Percentiles rank a stretch among this genome's conserved stretches.
phyloP scores from a whole-genome alignment of 2,329 filamentous ascomycete genomes.

The Tolypocladium cylindrosporum region DNA sequence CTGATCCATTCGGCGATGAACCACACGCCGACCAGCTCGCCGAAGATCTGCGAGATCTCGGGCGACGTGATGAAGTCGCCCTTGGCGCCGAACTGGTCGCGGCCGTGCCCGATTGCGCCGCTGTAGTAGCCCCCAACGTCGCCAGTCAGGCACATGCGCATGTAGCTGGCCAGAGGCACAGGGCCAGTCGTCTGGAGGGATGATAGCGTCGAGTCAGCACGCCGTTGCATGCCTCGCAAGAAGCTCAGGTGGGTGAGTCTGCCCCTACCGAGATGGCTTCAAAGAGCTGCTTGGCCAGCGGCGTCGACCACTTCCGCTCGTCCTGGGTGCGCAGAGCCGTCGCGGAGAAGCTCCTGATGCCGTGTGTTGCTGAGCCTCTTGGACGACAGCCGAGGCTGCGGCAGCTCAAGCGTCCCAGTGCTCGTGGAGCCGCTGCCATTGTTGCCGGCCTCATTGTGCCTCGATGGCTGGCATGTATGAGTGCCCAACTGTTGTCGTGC shows the following conservation, averaged over 20 bases:
- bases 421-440: not conserved
- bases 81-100: slow-evolving; percentile 83
- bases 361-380: not conserved
- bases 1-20: slow-evolving; percentile 94
- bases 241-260: not conserved
- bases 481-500: not conserved
- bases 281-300: slow-evolving; percentile 75
- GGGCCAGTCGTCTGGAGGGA: slow-evolving; percentile 63
- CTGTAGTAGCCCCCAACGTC: slow-evolving; percentile 93
- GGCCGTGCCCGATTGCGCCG: slow-evolving; percentile 52
- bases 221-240: not conserved
- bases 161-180: slow-evolving; percentile 84
- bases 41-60: slow-evolving; percentile 95
- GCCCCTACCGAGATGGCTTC: slow-evolving; percentile 69
- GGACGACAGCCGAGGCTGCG: not conserved
- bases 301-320: slow-evolving; percentile 76
- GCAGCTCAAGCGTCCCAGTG: not conserved
- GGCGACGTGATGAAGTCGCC: slow-evolving; percentile 97
- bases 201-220: not conserved
- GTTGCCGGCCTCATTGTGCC: not conserved
- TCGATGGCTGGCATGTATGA: not conserved
- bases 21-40: slow-evolving; percentile 90
- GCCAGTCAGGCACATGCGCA: slow-evolving; percentile 96
- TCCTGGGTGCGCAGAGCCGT: slow-evolving; percentile 7
- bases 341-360: not conserved